These are phyloP conservation scores for Boehmeria nivea DNA, from an alignment of 306 rosid species.

Conservation along the genomic window DNA sequence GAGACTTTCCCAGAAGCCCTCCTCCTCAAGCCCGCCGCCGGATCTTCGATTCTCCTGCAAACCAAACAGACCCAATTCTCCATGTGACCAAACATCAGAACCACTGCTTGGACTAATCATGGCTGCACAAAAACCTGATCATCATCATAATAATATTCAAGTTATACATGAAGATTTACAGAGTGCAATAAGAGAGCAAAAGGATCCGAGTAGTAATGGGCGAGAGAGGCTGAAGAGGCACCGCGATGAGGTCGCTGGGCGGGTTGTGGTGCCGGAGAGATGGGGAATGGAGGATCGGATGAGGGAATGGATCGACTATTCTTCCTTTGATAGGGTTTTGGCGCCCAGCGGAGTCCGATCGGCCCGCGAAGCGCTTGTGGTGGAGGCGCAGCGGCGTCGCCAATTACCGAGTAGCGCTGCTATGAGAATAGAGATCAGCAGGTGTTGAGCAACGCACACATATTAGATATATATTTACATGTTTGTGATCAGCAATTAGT, in stretches of 20 bases:
- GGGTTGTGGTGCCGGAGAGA: conserved; percentile 45
- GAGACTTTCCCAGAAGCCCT: not conserved
- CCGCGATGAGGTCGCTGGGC: conserved; percentile 47
- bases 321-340: conserved; percentile 48
- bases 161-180: not conserved
- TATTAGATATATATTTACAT: not conserved
- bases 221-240: conserved; percentile 57
- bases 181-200: not conserved
- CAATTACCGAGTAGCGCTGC: conserved; percentile 26
- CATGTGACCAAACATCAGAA: not conserved
- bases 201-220: conserved; percentile 15
- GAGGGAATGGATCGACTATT: conserved; percentile 52
- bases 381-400: conserved; percentile 29
- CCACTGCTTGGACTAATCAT: too few relatives aligned
- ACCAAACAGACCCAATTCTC: conserved; percentile 12
- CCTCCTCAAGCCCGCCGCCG: conserved; percentile 7
- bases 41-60: conserved; percentile 21
- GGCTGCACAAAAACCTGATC: not conserved
- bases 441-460: conserved; percentile 28
- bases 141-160: not conserved
- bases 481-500: not conserved
- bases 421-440: conserved; percentile 35
- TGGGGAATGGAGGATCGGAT: conserved; percentile 57
- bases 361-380: conserved; percentile 68
- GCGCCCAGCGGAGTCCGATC: conserved; percentile 39